Conservation (phyloP, 31 red algal genomes). For the Odonthalia washingtoniensis region DNA sequence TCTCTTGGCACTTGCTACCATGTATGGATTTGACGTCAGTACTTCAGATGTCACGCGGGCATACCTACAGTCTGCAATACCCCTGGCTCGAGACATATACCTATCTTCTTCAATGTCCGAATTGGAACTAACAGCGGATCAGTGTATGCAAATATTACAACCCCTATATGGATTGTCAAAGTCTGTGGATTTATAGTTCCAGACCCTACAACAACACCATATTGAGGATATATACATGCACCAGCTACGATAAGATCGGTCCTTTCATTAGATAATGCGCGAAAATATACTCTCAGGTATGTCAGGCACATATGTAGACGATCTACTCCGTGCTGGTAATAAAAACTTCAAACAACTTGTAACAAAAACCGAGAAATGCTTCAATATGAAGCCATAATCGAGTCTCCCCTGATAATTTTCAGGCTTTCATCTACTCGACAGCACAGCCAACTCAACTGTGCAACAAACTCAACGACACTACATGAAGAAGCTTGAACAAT, state of each 20-base stretch:
- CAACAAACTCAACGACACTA: no score
- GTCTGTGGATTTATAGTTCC: slow-evolving; percentile 21
- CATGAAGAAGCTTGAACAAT: no score
- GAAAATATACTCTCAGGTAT: not conserved
- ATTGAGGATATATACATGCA: slow-evolving; percentile 11
- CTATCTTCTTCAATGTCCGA: no score
- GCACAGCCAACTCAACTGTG: no score
- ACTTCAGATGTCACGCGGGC: no score
- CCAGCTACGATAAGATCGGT: slow-evolving; percentile 16
- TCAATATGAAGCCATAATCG: slow-evolving; percentile 11
- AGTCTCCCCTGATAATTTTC: slow-evolving; percentile 19
- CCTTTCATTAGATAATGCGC: slow-evolving; percentile 4
- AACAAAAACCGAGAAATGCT: not conserved
- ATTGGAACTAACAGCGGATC: no score
- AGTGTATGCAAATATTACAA: not conserved
- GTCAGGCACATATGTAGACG: slow-evolving; percentile 31
- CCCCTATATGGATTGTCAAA: not conserved
- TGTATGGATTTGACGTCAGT: no score
- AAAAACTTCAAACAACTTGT: slow-evolving; percentile 1
- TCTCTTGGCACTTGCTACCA: no score
- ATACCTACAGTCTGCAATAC: no score
- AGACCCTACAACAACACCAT: slow-evolving; percentile 40
- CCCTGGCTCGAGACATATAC: no score
- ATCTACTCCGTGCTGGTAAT: no score
- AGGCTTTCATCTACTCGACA: no score